Evolutionary conservation across 108 stramenopile species (phyloP).

Genomic region (Cyclotella cryptica): DNA sequence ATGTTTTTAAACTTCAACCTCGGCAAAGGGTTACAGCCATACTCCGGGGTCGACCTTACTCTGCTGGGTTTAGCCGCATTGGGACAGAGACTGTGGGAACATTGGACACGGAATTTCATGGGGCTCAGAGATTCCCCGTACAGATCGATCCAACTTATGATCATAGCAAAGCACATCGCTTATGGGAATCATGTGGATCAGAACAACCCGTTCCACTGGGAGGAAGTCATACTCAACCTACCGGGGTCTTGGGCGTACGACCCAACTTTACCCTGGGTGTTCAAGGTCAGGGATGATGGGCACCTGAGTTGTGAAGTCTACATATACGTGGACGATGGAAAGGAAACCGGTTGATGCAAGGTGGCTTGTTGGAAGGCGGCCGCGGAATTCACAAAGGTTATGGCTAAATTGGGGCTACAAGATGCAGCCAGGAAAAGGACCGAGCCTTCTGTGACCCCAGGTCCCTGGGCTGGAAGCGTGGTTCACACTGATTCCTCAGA

Average conservation of each 20-base stretch:
- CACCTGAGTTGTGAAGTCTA: conserved; percentile 31
- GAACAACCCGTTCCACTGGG: conserved; percentile 50
- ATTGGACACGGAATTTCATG: conserved; percentile 41
- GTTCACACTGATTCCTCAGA: conserved; percentile 17
- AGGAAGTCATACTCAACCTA: conserved; percentile 37
- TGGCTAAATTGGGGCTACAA: conserved; percentile 46
- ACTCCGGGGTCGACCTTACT: background rate
- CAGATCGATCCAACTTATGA: conserved; percentile 11
- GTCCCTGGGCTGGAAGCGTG: conserved; percentile 56
- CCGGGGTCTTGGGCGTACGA: conserved; percentile 43
- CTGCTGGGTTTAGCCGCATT: background rate
- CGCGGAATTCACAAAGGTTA: background rate
- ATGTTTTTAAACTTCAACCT: conserved; percentile 51
- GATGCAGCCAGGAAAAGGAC: conserved; percentile 56
- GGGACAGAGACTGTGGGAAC: conserved; percentile 5
- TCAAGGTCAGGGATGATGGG: conserved; percentile 34
- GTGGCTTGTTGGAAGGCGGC: conserved; percentile 1
- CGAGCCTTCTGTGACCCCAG: conserved; percentile 25
- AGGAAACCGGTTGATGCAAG: background rate
- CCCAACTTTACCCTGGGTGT: conserved; percentile 49
- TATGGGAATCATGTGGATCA: conserved; percentile 22
- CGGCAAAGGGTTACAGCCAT: conserved; percentile 22
- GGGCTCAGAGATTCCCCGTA: no score
- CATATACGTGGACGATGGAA: conserved; percentile 51
- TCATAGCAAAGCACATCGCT: conserved; percentile 23